Percentiles rank a stretch among this genome's conserved stretches.
Evolutionary conservation across 1,139 yeast genomes (phyloP).

Genomic region (Williopsis jadinii): DNA sequence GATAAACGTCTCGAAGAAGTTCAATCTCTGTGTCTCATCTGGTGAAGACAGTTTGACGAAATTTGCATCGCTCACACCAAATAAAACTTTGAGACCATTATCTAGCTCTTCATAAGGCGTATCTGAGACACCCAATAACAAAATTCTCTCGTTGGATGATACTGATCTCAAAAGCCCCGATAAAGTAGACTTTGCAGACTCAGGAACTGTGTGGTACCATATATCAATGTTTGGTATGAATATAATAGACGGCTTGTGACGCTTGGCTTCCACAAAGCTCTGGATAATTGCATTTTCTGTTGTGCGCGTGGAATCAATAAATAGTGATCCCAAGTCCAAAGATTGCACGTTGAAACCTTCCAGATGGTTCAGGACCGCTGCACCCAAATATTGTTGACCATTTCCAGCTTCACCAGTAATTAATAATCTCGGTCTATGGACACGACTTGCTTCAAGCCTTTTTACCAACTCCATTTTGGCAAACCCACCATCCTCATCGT

Average conservation of each 20-base stretch:
- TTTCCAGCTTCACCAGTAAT: conserved; percentile 72
- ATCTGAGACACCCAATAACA: conserved; percentile 75
- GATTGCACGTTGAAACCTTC: conserved; percentile 91
- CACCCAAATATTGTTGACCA: conserved; percentile 83
- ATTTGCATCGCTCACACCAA: conserved; percentile 47
- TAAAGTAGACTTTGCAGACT: conserved; percentile 65
- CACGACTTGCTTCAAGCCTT: conserved; percentile 54
- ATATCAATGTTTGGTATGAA: conserved; percentile 79
- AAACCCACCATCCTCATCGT: conserved; percentile 63
- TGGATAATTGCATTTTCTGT: conserved; percentile 85
- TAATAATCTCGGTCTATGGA: conserved; percentile 76
- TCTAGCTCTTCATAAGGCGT: conserved; percentile 25
- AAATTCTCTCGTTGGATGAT: conserved; percentile 63
- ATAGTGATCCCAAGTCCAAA: conserved; percentile 70
- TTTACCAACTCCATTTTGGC: conserved; percentile 55
- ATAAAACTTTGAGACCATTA: conserved; percentile 34
- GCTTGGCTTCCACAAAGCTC: conserved; percentile 77
- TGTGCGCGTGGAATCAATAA: conserved; percentile 75
- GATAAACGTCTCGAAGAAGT: conserved; percentile 51
- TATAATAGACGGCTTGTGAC: conserved; percentile 85
- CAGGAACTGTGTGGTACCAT: conserved; percentile 66
- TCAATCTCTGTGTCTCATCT: conserved; percentile 34
- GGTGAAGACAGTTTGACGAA: conserved; percentile 43
- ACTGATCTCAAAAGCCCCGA: conserved; percentile 62
- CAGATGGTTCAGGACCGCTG: conserved; percentile 73